Percentiles rank a stretch among this genome's conserved stretches.
Conservation (phyloP, 2,329 filamentous ascomycete genomes). For the Aureobasidium sp. region DNA sequence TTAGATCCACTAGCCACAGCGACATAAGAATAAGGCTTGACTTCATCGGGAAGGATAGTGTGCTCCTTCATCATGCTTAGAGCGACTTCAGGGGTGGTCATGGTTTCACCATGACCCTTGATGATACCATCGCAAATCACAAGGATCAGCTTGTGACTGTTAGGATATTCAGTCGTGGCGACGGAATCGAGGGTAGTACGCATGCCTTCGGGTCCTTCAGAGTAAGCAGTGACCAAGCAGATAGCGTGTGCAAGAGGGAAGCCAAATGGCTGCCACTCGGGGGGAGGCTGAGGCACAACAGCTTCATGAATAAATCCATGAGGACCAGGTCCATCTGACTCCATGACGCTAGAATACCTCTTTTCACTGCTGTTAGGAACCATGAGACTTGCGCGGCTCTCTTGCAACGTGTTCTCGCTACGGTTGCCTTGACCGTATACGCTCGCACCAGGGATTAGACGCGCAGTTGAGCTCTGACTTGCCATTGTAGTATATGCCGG, state of each 20-base stretch:
- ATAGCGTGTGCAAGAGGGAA: constrained; percentile 91
- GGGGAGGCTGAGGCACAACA: constrained; percentile 90
- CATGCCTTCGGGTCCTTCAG: constrained; percentile 86
- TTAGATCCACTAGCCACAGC: constrained; percentile 93
- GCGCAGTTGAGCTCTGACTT: constrained; percentile 71
- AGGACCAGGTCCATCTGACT: constrained; percentile 63
- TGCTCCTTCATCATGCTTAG: constrained; percentile 93
- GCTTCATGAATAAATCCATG: constrained; percentile 94
- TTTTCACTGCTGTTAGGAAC: constrained; percentile 37
- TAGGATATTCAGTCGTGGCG: constrained; percentile 95
- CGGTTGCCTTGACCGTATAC: constrained; percentile 60
- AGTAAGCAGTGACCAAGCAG: constrained; percentile 93
- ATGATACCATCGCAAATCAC: constrained; percentile 97
- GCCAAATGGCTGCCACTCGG: constrained; percentile 95
- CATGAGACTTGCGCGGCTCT: constrained; percentile 38
- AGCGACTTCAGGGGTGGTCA: constrained; percentile 84
- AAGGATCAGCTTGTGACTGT: constrained; percentile 95
- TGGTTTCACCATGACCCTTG: constrained; percentile 82
- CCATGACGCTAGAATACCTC: constrained; percentile 48
- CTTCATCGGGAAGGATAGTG: constrained; percentile 69
- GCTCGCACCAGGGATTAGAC: constrained; percentile 56
- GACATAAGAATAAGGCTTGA: constrained; percentile 88
- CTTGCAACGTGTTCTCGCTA: constrained; percentile 49
- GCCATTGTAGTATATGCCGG: constrained; percentile 85
- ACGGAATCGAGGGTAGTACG: constrained; percentile 93